A percentile compares a stretch with the other conserved stretches of the same genome.
Conservation (phyloP, 1,284 basidiomycete genomes). For the Cutaneotrichosporon spelunceum region DNA sequence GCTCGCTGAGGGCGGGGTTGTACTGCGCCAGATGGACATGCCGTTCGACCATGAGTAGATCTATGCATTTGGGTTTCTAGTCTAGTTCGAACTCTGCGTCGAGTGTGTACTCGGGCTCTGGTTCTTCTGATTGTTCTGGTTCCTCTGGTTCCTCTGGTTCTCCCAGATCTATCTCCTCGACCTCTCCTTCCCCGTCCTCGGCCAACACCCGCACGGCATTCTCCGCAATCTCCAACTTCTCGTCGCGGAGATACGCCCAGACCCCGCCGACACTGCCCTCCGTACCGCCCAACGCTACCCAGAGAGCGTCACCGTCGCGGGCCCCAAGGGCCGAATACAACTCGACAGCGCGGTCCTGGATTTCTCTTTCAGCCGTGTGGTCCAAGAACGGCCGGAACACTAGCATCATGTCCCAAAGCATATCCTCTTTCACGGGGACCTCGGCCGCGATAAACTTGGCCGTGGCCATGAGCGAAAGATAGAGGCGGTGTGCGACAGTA, state of each 20-base stretch:
- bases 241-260: constrained; percentile 37
- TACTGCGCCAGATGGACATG: constrained; percentile 61
- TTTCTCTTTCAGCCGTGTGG: constrained; percentile 62
- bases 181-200: background rate
- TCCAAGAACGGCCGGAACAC: constrained; percentile 72
- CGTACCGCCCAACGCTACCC: constrained; percentile 68
- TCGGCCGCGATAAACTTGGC: constrained; percentile 63
- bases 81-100: constrained; percentile 4
- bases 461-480: constrained; percentile 67
- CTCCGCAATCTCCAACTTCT: constrained; percentile 23
- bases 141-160: background rate
- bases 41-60: constrained; percentile 17
- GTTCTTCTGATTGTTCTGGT: background rate
- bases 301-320: constrained; percentile 73
- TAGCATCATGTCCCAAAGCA: constrained; percentile 73
- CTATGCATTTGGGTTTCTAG: constrained; percentile 2
- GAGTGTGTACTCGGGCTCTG: background rate
- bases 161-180: constrained; percentile 1
- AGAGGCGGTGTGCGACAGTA: constrained; percentile 68
- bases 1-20: constrained; percentile 72
- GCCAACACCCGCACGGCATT: constrained; percentile 3
- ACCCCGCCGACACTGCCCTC: constrained; percentile 11
- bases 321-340: constrained; percentile 62
- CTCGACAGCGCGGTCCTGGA: constrained; percentile 63
- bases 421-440: constrained; percentile 65